A percentile compares a stretch with the other conserved stretches of the same genome.
Evolutionary conservation across 305 asterid species (phyloP).

Genomic region (Fraxinus greggii): DNA sequence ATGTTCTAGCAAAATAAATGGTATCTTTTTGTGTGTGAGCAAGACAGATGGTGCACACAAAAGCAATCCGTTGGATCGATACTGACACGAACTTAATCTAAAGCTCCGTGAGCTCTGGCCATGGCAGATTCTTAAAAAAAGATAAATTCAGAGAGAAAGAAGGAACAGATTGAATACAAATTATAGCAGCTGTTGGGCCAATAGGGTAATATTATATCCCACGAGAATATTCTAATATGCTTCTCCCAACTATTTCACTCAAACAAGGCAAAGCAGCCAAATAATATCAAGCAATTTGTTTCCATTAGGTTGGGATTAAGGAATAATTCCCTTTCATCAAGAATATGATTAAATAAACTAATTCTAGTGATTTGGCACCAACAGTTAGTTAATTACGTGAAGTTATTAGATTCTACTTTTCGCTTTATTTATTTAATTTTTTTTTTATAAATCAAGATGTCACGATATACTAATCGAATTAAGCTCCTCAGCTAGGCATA

Average conservation of each 20-base stretch:
- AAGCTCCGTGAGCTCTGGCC: background rate
- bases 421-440: no score
- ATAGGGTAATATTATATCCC: constrained; percentile 31
- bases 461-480: no score
- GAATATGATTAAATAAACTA: background rate
- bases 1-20: background rate
- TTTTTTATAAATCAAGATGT: no score
- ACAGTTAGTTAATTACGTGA: background rate
- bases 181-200: constrained; percentile 16
- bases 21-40: background rate
- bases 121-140: background rate
- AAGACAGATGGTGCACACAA: background rate
- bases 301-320: constrained; percentile 3
- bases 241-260: constrained; percentile 18
- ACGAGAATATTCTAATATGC: constrained; percentile 49
- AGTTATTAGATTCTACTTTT: background rate
- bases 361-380: background rate
- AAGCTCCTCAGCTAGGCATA: no score
- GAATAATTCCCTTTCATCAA: background rate
- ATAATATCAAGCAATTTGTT: background rate
- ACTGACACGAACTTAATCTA: background rate
- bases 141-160: background rate
- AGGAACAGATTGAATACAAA: background rate
- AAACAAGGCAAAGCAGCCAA: constrained; percentile 17
- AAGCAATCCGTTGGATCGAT: background rate